phyloP scores from a whole-genome alignment of 2,329 filamentous ascomycete species.

The Chaetothyriales sp. region DNA sequence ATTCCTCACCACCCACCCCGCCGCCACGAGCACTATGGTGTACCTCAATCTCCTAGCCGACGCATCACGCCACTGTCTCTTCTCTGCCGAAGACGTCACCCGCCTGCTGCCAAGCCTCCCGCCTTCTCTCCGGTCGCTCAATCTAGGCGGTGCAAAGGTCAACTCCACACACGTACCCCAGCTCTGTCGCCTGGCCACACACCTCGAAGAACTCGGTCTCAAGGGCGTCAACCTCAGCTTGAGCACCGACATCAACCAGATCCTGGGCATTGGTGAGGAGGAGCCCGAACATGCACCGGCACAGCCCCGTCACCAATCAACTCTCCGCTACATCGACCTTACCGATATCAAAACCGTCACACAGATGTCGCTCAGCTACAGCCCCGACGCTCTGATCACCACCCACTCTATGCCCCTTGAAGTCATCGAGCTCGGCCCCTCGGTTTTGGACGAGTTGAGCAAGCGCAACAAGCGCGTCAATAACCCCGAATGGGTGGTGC shows the following conservation, averaged over 20 bases:
- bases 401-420: constrained; percentile 53
- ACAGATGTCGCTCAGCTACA: constrained; percentile 44
- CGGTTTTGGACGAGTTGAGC: constrained; percentile 51
- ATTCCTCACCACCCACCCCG: constrained; percentile 58
- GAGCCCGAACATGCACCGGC: constrained; percentile 21
- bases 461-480: constrained; percentile 38
- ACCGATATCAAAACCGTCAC: constrained; percentile 51
- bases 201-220: constrained; percentile 63
- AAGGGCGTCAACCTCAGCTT: constrained; percentile 53
- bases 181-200: constrained; percentile 52
- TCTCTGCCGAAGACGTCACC: constrained; percentile 52
- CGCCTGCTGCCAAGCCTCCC: constrained; percentile 54
- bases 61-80: constrained; percentile 55
- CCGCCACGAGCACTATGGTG: constrained; percentile 49
- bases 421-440: constrained; percentile 61
- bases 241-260: constrained; percentile 46
- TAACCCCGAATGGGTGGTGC: constrained; percentile 54
- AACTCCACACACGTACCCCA: constrained; percentile 48
- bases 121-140: constrained; percentile 55
- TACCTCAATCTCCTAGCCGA: constrained; percentile 64
- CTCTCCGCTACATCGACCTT: constrained; percentile 62
- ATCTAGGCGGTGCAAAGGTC: constrained; percentile 62
- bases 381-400: constrained; percentile 45
- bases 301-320: constrained; percentile 32
- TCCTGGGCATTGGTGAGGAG: constrained; percentile 36